A percentile compares a stretch with the other conserved stretches of the same genome.
Evolutionary conservation across 2,329 filamentous ascomycete species (phyloP).

Genomic region (Seiridium unicorne): DNA sequence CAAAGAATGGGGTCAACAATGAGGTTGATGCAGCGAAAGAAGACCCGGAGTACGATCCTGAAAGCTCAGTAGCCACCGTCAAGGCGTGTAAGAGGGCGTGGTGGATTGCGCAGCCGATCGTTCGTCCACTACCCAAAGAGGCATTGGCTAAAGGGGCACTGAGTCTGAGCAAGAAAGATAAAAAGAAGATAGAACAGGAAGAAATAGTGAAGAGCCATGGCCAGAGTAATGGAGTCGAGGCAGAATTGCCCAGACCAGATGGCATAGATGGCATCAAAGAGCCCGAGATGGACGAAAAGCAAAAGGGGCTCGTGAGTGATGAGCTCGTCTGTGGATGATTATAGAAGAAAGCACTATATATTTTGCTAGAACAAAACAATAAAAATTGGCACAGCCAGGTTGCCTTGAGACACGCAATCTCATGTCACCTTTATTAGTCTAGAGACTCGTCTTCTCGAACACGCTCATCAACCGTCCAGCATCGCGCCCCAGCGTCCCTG

Average conservation of each 20-base stretch:
- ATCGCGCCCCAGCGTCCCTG: too few species aligned
- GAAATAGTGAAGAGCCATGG: constrained; percentile 7
- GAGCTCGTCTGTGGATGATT: constrained; percentile 25
- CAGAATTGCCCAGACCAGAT: constrained; percentile 21
- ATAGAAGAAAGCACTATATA: not conserved
- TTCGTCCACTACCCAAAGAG: constrained; percentile 83
- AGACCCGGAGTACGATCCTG: constrained; percentile 36
- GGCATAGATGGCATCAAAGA: constrained; percentile 20
- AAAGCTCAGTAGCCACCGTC: constrained; percentile 67
- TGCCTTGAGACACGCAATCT: not conserved
- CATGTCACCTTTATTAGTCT: too few species aligned
- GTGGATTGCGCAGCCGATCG: constrained; percentile 88
- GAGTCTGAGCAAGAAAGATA: constrained; percentile 69
- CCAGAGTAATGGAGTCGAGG: constrained; percentile 2
- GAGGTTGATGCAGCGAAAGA: constrained; percentile 13
- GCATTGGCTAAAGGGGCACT: constrained; percentile 80
- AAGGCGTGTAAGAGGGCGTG: constrained; percentile 76
- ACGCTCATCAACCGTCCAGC: too few species aligned
- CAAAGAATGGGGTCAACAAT: constrained; percentile 25
- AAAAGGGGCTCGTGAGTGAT: constrained; percentile 16
- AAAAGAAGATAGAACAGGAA: constrained; percentile 39
- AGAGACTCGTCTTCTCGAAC: too few species aligned
- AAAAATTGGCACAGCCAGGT: not conserved
- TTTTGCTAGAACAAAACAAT: not conserved
- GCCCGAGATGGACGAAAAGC: constrained; percentile 19